Conservation (phyloP, 306 rosid species). For the Ziziphus jujuba region DNA sequence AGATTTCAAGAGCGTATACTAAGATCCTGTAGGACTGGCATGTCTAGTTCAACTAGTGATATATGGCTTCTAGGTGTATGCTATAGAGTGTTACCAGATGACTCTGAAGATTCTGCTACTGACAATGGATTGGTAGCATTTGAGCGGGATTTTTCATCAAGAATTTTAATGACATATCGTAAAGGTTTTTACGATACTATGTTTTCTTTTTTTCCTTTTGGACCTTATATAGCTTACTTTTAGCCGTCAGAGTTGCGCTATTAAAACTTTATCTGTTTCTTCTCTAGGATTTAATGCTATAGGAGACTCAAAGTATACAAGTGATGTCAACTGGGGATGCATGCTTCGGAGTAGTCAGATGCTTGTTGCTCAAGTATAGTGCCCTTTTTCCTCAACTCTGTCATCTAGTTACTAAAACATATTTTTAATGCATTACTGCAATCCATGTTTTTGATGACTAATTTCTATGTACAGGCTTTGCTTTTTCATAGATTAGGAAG, state of each 20-base stretch:
- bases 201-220: background rate
- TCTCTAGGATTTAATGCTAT: slow-evolving; percentile 72
- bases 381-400: slow-evolving; percentile 5
- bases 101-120: slow-evolving; percentile 48
- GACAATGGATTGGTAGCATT: slow-evolving; percentile 50
- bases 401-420: background rate
- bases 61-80: slow-evolving; percentile 93
- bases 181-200: slow-evolving; percentile 57
- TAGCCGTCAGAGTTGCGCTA: slow-evolving; percentile 10
- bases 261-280: slow-evolving; percentile 18
- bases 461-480: slow-evolving; percentile 59
- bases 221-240: background rate
- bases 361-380: slow-evolving; percentile 91
- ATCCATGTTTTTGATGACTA: background rate
- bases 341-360: slow-evolving; percentile 98
- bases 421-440: background rate
- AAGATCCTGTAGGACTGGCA: slow-evolving; percentile 66
- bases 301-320: slow-evolving; percentile 78
- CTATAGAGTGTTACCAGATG: slow-evolving; percentile 57
- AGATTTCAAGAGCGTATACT: slow-evolving; percentile 78
- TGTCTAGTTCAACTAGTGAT: slow-evolving; percentile 74
- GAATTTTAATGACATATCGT: slow-evolving; percentile 85
- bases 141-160: slow-evolving; percentile 76
- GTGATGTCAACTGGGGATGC: slow-evolving; percentile 96
- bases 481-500: slow-evolving; percentile 85